Conservation (phyloP, 345 rosid species). For the Hibiscus mutabilis region DNA sequence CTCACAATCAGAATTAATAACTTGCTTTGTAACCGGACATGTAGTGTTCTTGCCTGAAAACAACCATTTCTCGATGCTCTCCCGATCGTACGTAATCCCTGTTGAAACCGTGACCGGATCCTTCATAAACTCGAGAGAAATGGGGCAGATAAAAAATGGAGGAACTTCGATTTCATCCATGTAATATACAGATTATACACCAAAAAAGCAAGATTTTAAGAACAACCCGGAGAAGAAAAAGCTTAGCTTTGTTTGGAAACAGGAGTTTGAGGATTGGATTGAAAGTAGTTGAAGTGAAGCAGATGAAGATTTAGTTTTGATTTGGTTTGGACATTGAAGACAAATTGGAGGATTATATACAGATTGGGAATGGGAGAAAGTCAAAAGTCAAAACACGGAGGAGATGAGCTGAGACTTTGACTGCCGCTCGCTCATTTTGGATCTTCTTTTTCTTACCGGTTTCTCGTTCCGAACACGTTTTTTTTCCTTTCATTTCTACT, state of each 20-base stretch:
- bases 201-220: not conserved
- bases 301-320: not conserved
- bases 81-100: slow-evolving; percentile 69
- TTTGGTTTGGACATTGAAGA: slow-evolving; percentile 22
- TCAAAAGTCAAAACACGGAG: slow-evolving; percentile 44
- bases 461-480: slow-evolving; percentile 16
- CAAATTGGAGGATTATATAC: slow-evolving; percentile 19
- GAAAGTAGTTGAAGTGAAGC: slow-evolving; percentile 17
- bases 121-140: slow-evolving; percentile 66
- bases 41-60: slow-evolving; percentile 32
- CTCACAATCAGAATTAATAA: slow-evolving; percentile 39
- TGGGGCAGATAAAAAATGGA: slow-evolving; percentile 56
- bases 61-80: slow-evolving; percentile 71
- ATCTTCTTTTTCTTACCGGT: not conserved
- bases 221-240: not conserved
- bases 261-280: not conserved
- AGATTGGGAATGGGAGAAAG: slow-evolving; percentile 27
- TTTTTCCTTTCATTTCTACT: not conserved
- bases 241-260: not conserved
- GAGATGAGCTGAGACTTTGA: not conserved
- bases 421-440: not conserved
- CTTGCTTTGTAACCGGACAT: slow-evolving; percentile 74
- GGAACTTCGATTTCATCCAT: slow-evolving; percentile 75
- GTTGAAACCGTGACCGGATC: slow-evolving; percentile 62
- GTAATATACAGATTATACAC: not conserved